A percentile compares a stretch with the other conserved stretches of the same genome.
phyloP scores from a whole-genome alignment of 768 basidiomycete genomes.

The Sistotremastrum niveocremeum region DNA sequence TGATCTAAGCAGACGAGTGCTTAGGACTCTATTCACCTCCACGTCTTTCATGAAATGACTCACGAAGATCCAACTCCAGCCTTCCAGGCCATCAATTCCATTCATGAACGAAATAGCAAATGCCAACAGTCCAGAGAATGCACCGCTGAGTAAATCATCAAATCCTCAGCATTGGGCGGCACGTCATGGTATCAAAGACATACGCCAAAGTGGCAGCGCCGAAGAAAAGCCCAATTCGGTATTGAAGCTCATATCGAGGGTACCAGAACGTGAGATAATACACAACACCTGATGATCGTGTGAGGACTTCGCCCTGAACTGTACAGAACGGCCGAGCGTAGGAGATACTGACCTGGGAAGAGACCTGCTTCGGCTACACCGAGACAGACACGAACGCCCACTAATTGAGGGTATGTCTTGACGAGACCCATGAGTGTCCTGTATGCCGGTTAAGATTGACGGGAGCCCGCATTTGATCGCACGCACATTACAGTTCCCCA shows the following conservation, averaged over 20 bases:
- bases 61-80: constrained; percentile 63
- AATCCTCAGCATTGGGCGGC: not conserved
- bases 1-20: constrained; percentile 23
- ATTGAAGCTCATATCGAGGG: constrained; percentile 44
- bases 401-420: constrained; percentile 48
- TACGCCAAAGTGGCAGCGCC: constrained; percentile 41
- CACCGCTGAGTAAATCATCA: constrained; percentile 16
- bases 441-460: not conserved
- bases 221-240: constrained; percentile 50
- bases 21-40: no score
- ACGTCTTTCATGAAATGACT: no score
- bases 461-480: not conserved
- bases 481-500: constrained; percentile 56
- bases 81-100: constrained; percentile 29
- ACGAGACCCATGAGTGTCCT: constrained; percentile 59
- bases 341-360: constrained; percentile 46
- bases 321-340: constrained; percentile 42
- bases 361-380: constrained; percentile 59
- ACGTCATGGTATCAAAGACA: not conserved
- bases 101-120: constrained; percentile 42
- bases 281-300: not conserved
- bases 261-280: constrained; percentile 54
- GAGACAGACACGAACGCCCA: constrained; percentile 42
- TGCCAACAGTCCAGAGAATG: constrained; percentile 47
- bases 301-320: not conserved